These are phyloP conservation scores for Asterochloris sp. DNA, from an alignment of 139 green algal species.

Conservation along the genomic window DNA sequence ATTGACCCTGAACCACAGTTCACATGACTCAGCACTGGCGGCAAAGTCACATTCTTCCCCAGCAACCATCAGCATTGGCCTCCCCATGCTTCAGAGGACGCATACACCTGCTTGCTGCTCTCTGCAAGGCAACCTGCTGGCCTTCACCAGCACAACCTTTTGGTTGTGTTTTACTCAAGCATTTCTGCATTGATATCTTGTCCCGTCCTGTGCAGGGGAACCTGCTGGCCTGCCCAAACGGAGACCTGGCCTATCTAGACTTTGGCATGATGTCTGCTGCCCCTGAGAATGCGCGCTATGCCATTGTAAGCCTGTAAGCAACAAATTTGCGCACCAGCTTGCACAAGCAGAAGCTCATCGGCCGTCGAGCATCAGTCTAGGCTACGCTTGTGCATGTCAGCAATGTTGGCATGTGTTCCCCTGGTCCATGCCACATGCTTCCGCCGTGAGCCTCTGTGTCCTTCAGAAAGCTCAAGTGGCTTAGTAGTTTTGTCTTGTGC, in stretches of 20 bases:
- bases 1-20: too few relatives aligned
- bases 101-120: too few relatives aligned
- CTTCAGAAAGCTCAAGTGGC: too few relatives aligned
- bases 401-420: constrained; percentile 57
- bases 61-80: background rate
- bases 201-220: constrained; percentile 61
- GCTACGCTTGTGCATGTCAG: background rate
- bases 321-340: background rate
- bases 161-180: too few relatives aligned
- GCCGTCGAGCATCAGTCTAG: background rate
- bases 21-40: too few relatives aligned
- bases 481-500: too few relatives aligned
- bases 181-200: too few relatives aligned
- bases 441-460: too few relatives aligned
- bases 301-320: background rate
- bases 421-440: too few relatives aligned
- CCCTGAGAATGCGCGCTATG: constrained; percentile 40
- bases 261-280: constrained; percentile 96
- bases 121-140: background rate
- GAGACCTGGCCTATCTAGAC: constrained; percentile 79
- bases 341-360: background rate
- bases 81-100: too few relatives aligned
- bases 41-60: too few relatives aligned
- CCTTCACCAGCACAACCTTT: background rate
- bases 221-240: constrained; percentile 81